Evolutionary conservation across 2,329 filamentous ascomycete species (phyloP), one percentile per base, ranked within the genome.

Genomic region (Ustilaginoidea virens): DNA sequence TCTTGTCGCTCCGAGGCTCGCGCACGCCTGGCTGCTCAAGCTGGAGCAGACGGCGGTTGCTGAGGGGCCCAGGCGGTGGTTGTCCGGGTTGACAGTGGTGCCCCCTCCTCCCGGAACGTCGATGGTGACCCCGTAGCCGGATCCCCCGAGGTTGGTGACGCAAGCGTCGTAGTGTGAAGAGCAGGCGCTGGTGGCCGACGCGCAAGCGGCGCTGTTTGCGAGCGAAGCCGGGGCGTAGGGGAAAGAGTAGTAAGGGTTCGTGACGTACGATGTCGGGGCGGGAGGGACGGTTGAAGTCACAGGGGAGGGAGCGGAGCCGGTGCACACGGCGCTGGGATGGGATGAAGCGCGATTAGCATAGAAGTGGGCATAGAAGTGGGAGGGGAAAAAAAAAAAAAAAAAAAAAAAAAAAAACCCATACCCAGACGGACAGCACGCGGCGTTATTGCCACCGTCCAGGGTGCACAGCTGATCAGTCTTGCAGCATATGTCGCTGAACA

Each of bases 161-260:
- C 70, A 75, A 4, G 55, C 55, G 11, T 58, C 51, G 44, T 66
- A 70, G 43, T 73, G 72, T 14, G 49, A 44, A 25, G 58, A 58
- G 47, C 70, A 75, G 31, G 60, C 57, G 23, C 45, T 49, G 27
- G 63, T 50, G 11, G 68, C 69, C 0, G 61, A 55, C 4, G 58
- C 57, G 41, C 70, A 75, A 5, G 60, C 59, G 10, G 51, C 62
- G 12, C 51, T 46, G 38, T 72, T 61, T 33, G 50, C 43, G 36
- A 69, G 72, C 9, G 57, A 58, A 1, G 63, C 69, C 26, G 56
- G 50, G 29, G 71, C 58, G 41, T 67, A 66, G 2, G 70, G 70
- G 45, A 74, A 75, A 8, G 64, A 59, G 45, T 73, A 75, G 47
- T 65, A 73, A 16, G 53, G 39, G 44, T 75, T 74, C 23, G 58